Evolutionary conservation across 1,139 yeast species (phyloP).

Genomic region (Suhomyces kunorum): DNA sequence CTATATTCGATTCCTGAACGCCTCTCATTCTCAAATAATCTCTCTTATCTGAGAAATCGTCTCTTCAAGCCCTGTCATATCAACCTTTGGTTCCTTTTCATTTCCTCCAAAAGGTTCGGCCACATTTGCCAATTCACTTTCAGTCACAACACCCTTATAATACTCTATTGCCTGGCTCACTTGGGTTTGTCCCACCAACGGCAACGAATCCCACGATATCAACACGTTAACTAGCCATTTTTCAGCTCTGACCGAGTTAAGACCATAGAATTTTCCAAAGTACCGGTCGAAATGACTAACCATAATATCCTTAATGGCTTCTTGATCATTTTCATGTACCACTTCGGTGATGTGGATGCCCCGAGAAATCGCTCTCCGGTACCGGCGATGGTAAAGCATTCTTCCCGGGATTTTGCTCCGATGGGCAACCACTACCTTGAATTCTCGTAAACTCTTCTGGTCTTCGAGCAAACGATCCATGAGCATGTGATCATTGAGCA

Average conservation of each 20-base stretch:
- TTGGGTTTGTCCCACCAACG: conserved; percentile 10
- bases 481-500: conserved; percentile 13
- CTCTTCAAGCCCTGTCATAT: background rate
- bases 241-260: conserved; percentile 16
- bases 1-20: background rate
- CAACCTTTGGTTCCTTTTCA: background rate
- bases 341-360: conserved; percentile 8
- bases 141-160: conserved; percentile 12
- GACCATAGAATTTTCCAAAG: conserved; percentile 19
- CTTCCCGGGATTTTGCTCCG: conserved; percentile 17
- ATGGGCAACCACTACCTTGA: conserved; percentile 17
- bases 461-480: conserved; percentile 16
- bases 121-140: conserved; percentile 6
- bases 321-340: conserved; percentile 13
- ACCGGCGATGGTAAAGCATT: conserved; percentile 9
- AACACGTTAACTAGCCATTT: conserved; percentile 18
- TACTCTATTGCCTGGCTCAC: conserved; percentile 14
- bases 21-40: background rate
- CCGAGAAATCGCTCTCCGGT: conserved; percentile 13
- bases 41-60: conserved; percentile 1
- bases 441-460: conserved; percentile 9
- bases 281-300: conserved; percentile 19
- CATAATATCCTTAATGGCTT: conserved; percentile 14
- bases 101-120: background rate
- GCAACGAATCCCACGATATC: conserved; percentile 13